Percentiles rank a stretch among this genome's conserved stretches.
Evolutionary conservation across 805 yeast species (phyloP).

Genomic region (Sugiyamaella marilandica): DNA sequence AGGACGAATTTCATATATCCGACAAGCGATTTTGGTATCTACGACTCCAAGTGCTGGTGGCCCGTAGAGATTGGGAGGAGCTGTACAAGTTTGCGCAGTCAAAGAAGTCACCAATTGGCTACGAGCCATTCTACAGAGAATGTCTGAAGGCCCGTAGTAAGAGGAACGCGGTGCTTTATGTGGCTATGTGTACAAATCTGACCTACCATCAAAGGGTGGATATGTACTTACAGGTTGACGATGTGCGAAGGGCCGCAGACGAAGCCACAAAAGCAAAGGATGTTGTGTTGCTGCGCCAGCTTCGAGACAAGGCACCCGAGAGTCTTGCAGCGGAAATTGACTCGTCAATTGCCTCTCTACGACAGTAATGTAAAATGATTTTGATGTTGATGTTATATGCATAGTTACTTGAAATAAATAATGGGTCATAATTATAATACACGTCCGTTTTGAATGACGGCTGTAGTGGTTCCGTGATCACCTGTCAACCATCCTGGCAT

Average conservation of each 20-base stretch:
- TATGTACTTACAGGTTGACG: conserved; percentile 50
- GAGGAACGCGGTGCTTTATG: conserved; percentile 56
- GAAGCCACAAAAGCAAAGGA: conserved; percentile 31
- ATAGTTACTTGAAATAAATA: background rate
- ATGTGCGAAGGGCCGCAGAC: conserved; percentile 31
- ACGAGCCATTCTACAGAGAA: conserved; percentile 55
- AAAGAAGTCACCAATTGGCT: conserved; percentile 67
- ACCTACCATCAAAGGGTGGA: conserved; percentile 45
- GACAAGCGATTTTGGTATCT: conserved; percentile 55
- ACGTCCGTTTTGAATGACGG: conserved; percentile 40
- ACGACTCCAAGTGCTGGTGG: conserved; percentile 45
- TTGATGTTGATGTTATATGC: background rate
- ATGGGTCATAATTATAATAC: background rate
- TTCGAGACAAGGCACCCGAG: conserved; percentile 21
- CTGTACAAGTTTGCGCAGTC: conserved; percentile 47
- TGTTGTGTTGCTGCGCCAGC: conserved; percentile 16
- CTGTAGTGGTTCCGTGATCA: conserved; percentile 55
- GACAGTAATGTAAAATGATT: background rate
- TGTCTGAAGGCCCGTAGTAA: conserved; percentile 51
- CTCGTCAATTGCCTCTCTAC: conserved; percentile 9
- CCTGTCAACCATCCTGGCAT: conserved; percentile 80
- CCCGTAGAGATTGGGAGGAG: conserved; percentile 49
- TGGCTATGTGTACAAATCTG: conserved; percentile 46
- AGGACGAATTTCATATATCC: conserved; percentile 50
- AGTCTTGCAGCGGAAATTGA: conserved; percentile 15